A percentile compares a stretch with the other conserved stretches of the same genome.
Conservation (phyloP, 352 stramenopile species). For the Pythium sp. region DNA sequence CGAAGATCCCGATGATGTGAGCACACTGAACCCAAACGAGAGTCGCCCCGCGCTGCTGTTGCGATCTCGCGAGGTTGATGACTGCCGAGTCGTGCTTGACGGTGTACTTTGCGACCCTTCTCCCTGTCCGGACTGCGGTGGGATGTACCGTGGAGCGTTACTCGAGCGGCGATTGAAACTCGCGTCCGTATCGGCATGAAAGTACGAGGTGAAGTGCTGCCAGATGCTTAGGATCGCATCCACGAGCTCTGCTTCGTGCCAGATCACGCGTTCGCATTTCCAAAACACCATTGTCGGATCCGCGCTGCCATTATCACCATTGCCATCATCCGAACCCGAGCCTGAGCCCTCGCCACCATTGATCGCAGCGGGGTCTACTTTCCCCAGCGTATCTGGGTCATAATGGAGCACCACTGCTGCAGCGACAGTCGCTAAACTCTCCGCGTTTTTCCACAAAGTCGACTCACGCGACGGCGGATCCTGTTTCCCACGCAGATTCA, state of each 20-base stretch:
- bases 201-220: constrained; percentile 75
- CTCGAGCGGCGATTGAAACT: constrained; percentile 69
- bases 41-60: constrained; percentile 15
- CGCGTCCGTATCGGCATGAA: constrained; percentile 71
- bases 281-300: constrained; percentile 55
- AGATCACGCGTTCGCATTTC: constrained; percentile 73
- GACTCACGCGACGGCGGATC: constrained; percentile 67
- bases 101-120: constrained; percentile 48
- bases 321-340: background rate
- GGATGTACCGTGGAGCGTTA: constrained; percentile 29
- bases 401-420: constrained; percentile 82
- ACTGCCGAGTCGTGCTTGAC: constrained; percentile 19
- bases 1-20: constrained; percentile 27
- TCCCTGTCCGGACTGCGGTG: constrained; percentile 20
- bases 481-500: constrained; percentile 60
- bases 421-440: constrained; percentile 68
- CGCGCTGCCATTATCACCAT: background rate
- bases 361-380: constrained; percentile 42
- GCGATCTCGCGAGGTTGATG: constrained; percentile 16
- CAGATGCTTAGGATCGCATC: constrained; percentile 74
- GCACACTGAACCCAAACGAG: constrained; percentile 38
- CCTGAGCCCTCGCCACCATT: constrained; percentile 7
- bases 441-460: constrained; percentile 75
- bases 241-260: constrained; percentile 72
- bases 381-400: constrained; percentile 66